A percentile compares a stretch with the other conserved stretches of the same genome.
Conservation (phyloP, 2,329 filamentous ascomycete genomes). For the Escovopsis sp. region DNA sequence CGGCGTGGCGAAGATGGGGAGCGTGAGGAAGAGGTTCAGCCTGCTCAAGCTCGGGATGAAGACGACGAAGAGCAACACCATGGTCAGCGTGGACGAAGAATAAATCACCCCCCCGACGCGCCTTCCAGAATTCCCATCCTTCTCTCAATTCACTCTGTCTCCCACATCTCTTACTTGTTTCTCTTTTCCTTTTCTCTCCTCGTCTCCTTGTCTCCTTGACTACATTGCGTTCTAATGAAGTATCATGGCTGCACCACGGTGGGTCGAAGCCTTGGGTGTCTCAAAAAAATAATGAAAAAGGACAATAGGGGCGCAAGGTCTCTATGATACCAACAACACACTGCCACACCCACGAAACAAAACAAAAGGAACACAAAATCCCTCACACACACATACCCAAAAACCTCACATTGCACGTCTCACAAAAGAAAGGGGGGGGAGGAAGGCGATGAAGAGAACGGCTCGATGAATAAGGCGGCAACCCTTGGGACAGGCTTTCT, state of each 20-base stretch:
- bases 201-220: background rate
- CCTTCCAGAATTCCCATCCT: too few relatives aligned
- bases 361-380: too few relatives aligned
- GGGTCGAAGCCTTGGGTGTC: too few relatives aligned
- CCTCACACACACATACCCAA: background rate
- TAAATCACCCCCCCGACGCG: slow-evolving; percentile 17
- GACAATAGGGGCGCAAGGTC: background rate
- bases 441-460: background rate
- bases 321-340: background rate
- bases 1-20: slow-evolving; percentile 35
- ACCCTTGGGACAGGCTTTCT: background rate
- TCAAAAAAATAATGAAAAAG: background rate
- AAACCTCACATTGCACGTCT: background rate
- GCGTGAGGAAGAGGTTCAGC: slow-evolving; percentile 65
- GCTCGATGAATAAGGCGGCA: background rate
- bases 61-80: slow-evolving; percentile 37
- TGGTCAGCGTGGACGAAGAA: slow-evolving; percentile 44
- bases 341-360: too few relatives aligned
- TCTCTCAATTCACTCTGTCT: too few relatives aligned
- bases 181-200: background rate
- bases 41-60: slow-evolving; percentile 63
- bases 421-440: background rate
- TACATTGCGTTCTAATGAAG: background rate
- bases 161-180: background rate
- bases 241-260: background rate